A percentile compares a stretch with the other conserved stretches of the same genome.
Conservation (phyloP, 768 basidiomycete species). For the Pleurotus ostreatus region DNA sequence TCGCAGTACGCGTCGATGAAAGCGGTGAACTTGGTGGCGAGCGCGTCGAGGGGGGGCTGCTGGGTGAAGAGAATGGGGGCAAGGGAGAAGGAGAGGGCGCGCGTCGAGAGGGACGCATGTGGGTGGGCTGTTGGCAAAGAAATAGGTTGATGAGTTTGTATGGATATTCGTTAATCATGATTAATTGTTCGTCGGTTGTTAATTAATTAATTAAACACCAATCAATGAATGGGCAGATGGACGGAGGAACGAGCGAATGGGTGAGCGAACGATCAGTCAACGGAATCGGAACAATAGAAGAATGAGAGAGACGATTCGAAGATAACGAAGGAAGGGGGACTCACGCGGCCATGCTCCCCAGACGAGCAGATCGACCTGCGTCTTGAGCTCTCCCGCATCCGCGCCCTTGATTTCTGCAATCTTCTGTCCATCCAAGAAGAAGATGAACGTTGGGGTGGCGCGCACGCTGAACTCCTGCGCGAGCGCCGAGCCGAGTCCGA, state of each 20-base stretch:
- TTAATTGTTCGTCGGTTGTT: too few relatives aligned
- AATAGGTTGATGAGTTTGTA: background rate
- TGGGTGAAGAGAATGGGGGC: slow-evolving; percentile 75
- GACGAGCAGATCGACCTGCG: slow-evolving; percentile 70
- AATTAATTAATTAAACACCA: too few relatives aligned
- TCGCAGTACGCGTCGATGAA: slow-evolving; percentile 46
- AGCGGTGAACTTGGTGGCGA: slow-evolving; percentile 54
- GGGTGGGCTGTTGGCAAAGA: slow-evolving; percentile 56
- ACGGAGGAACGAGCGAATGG: too few relatives aligned
- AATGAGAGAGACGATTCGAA: too few relatives aligned
- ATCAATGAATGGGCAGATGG: too few relatives aligned
- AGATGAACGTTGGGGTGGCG: slow-evolving; percentile 86
- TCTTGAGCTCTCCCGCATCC: slow-evolving; percentile 61
- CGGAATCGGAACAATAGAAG: too few relatives aligned
- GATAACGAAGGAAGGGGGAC: slow-evolving; percentile 20
- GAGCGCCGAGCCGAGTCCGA: slow-evolving; percentile 59
- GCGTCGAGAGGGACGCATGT: slow-evolving; percentile 58
- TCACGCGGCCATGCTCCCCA: slow-evolving; percentile 79
- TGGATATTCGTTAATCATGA: background rate
- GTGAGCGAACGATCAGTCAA: background rate
- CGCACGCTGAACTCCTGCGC: slow-evolving; percentile 61
- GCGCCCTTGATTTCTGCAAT: slow-evolving; percentile 73
- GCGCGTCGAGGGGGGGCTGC: slow-evolving; percentile 63
- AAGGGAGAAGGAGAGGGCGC: slow-evolving; percentile 57
- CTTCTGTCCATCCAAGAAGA: slow-evolving; percentile 77